These are phyloP conservation scores for Pestalotiopsis sp. DNA, from an alignment of 2,329 filamentous ascomycete genomes.

Conservation along the genomic window DNA sequence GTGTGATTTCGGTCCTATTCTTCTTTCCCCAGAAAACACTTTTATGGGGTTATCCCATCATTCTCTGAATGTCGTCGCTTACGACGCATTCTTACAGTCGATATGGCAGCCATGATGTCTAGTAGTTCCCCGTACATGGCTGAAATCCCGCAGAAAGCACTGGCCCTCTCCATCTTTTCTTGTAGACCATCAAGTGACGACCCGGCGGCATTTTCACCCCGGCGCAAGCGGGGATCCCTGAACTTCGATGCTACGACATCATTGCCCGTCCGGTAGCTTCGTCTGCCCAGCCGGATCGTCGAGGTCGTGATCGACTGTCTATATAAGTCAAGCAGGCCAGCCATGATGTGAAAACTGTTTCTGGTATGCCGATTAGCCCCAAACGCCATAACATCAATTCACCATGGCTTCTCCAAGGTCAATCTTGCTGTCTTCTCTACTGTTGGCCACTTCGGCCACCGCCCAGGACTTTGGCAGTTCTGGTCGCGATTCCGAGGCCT, in stretches of 20 bases:
- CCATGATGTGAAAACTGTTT: not conserved
- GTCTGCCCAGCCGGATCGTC: not conserved
- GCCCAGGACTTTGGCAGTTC: slow-evolving; percentile 10
- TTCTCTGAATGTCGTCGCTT: not conserved
- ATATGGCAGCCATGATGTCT: not conserved
- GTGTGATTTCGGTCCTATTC: slow-evolving; percentile 11
- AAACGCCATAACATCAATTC: slow-evolving; percentile 9
- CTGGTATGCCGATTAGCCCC: not conserved
- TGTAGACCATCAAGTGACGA: not conserved
- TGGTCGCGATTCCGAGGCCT: slow-evolving; percentile 25
- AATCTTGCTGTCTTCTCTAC: slow-evolving; percentile 12
- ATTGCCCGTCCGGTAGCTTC: not conserved
- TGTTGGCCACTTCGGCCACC: slow-evolving; percentile 8
- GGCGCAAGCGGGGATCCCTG: slow-evolving; percentile 3
- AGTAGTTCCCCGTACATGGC: not conserved
- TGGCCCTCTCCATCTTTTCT: not conserved
- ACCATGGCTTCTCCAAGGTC: slow-evolving; percentile 15
- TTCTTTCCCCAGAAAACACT: not conserved
- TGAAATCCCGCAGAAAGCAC: not conserved
- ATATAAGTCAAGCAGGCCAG: not conserved
- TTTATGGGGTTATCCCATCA: not conserved
- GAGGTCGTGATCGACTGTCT: not conserved
- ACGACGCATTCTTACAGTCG: not conserved
- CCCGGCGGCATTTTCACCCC: not conserved
- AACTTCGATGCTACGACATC: slow-evolving; percentile 3